Conservation (phyloP, 352 stramenopile species). For the Globisporangium acanthophoron region DNA sequence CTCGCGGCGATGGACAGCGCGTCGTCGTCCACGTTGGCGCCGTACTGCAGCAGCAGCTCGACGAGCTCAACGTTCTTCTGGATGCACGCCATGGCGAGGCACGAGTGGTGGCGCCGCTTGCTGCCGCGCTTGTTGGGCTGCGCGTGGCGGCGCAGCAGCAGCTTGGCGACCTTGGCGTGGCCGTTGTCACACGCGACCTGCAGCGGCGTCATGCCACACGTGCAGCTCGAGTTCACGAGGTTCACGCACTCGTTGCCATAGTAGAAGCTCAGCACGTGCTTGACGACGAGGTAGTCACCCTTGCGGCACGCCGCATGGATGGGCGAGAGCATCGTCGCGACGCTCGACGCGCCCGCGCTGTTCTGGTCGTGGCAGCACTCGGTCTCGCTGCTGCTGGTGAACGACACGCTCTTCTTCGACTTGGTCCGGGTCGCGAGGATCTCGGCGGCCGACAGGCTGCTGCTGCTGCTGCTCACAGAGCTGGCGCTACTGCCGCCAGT, state of each 20-base stretch:
- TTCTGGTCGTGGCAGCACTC: slow-evolving; percentile 18
- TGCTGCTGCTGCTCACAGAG: slow-evolving; percentile 5
- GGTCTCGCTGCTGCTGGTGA: slow-evolving; percentile 25
- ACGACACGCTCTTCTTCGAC: slow-evolving; percentile 59
- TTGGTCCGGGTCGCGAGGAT: slow-evolving; percentile 19
- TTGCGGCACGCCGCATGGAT: slow-evolving; percentile 65
- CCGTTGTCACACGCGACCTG: slow-evolving; percentile 59
- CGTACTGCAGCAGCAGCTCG: slow-evolving; percentile 56
- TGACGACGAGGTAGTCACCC: slow-evolving; percentile 55
- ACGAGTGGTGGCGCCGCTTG: slow-evolving; percentile 42
- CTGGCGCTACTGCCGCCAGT: slow-evolving; percentile 4
- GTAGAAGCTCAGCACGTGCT: slow-evolving; percentile 70
- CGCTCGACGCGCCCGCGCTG: slow-evolving; percentile 5
- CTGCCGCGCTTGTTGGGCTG: slow-evolving; percentile 37
- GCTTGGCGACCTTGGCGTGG: slow-evolving; percentile 48
- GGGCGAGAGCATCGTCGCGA: slow-evolving; percentile 34
- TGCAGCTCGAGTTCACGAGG: slow-evolving; percentile 63
- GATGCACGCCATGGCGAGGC: slow-evolving; percentile 44
- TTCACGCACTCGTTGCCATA: slow-evolving; percentile 44
- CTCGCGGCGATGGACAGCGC: slow-evolving; percentile 39
- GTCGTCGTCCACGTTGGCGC: slow-evolving; percentile 55
- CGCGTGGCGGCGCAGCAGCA: slow-evolving; percentile 56
- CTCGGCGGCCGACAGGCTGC: slow-evolving; percentile 2
- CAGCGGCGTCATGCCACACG: slow-evolving; percentile 62
- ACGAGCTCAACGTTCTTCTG: slow-evolving; percentile 38